Conservation (phyloP, 1,139 yeast genomes). For the Arxiozyma bovina region DNA sequence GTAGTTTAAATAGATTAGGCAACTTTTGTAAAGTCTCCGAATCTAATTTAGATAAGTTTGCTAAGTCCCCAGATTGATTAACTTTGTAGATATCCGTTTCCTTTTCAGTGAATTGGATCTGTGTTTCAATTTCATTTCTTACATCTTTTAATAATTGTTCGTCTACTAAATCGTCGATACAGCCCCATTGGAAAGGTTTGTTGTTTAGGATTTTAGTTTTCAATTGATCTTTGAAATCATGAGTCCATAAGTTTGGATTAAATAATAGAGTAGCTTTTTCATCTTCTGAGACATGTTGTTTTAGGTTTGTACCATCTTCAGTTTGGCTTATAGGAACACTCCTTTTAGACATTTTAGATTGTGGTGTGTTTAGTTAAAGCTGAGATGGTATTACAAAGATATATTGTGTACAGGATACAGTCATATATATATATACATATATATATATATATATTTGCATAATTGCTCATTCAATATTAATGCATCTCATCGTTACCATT, state of each 20-base stretch:
- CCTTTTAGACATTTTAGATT: not conserved
- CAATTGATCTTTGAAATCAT: slow-evolving; percentile 37
- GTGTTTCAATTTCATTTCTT: slow-evolving; percentile 69
- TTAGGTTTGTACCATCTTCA: slow-evolving; percentile 5
- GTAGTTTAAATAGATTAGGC: slow-evolving; percentile 62
- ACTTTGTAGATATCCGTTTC: slow-evolving; percentile 97
- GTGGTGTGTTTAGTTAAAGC: not conserved
- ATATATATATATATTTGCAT: too few relatives aligned
- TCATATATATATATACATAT: too few relatives aligned
- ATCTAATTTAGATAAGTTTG: slow-evolving; percentile 80
- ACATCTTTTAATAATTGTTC: slow-evolving; percentile 72
- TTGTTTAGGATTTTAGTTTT: slow-evolving; percentile 41
- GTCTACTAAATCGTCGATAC: slow-evolving; percentile 61
- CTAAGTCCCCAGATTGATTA: slow-evolving; percentile 89
- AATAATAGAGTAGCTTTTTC: slow-evolving; percentile 41
- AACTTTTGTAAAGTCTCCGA: slow-evolving; percentile 65
- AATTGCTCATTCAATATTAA: too few relatives aligned
- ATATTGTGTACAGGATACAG: too few relatives aligned
- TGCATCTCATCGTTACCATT: too few relatives aligned
- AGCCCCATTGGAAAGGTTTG: slow-evolving; percentile 85
- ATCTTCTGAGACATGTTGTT: slow-evolving; percentile 24
- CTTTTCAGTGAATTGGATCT: slow-evolving; percentile 84
- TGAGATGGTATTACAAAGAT: too few relatives aligned
- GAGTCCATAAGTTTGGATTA: slow-evolving; percentile 47
- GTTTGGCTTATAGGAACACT: not conserved